Evolutionary conservation across 768 basidiomycete genomes (phyloP).

Genomic region (Mrakia blollopis): DNA sequence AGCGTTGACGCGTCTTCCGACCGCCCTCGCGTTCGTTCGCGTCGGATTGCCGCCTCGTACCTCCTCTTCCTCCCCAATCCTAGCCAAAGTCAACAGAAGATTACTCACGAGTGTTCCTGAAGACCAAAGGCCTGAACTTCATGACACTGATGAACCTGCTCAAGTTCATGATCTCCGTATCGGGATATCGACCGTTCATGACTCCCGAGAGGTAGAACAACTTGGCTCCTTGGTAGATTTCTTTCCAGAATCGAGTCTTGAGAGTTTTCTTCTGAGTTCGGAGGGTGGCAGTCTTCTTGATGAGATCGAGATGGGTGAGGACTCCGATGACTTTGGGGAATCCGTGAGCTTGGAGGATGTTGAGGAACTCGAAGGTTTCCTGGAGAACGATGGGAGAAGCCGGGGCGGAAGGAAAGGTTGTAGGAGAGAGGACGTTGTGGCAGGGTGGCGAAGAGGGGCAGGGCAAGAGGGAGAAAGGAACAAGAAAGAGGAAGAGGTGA

Average conservation of each 20-base stretch:
- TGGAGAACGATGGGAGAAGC: constrained; percentile 42
- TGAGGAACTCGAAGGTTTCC: constrained; percentile 99
- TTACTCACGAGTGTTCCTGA: constrained; percentile 63
- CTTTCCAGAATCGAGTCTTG: constrained; percentile 99
- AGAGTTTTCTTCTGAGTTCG: constrained; percentile 86
- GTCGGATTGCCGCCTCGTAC: not conserved
- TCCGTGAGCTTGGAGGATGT: constrained; percentile 92
- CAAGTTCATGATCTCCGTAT: constrained; percentile 91
- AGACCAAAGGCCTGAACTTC: constrained; percentile 96
- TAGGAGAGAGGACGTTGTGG: not conserved
- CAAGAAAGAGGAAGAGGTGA: not conserved
- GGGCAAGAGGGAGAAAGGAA: not conserved
- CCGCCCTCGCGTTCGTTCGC: not conserved
- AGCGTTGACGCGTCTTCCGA: not conserved
- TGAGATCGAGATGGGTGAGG: constrained; percentile 91
- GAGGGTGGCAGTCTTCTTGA: constrained; percentile 82
- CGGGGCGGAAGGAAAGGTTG: too few species aligned
- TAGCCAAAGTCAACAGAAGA: too few species aligned
- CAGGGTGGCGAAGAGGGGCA: not conserved
- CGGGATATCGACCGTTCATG: constrained; percentile 94
- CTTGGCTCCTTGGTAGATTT: constrained; percentile 98
- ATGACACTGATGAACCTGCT: constrained; percentile 94
- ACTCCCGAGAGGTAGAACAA: constrained; percentile 96
- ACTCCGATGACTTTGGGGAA: constrained; percentile 98
- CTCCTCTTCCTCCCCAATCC: not conserved